Conservation (phyloP, 305 asterid genomes). For the Fraxinus angustifolia region DNA sequence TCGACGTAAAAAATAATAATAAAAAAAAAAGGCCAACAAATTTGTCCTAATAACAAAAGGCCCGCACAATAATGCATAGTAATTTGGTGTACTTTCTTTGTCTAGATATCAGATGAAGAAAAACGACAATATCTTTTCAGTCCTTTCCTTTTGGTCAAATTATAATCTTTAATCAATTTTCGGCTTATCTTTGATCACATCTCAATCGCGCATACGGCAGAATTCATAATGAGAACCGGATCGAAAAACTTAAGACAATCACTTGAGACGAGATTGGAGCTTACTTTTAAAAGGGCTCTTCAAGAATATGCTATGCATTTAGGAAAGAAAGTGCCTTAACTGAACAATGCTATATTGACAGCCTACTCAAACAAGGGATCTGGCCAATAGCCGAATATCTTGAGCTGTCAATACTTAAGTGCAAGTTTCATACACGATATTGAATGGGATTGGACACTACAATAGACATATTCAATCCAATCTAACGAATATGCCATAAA, state of each 20-base stretch:
- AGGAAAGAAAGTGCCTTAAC: background rate
- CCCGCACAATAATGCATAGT: constrained; percentile 45
- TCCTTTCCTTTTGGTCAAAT: constrained; percentile 5
- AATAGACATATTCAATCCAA: background rate
- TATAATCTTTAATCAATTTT: constrained; percentile 1
- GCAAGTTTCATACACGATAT: background rate
- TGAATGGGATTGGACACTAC: background rate
- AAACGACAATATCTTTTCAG: constrained; percentile 19
- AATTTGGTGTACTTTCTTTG: constrained; percentile 43
- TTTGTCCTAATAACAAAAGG: constrained; percentile 32
- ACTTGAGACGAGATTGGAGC: constrained; percentile 16
- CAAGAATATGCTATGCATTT: background rate
- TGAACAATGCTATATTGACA: background rate
- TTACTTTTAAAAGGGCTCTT: background rate
- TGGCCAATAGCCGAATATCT: background rate
- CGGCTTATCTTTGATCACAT: background rate
- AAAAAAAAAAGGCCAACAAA: background rate
- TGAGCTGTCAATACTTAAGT: background rate
- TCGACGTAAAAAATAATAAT: constrained; percentile 11
- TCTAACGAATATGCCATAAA: background rate
- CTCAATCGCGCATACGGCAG: background rate
- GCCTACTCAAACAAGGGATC: constrained; percentile 20
- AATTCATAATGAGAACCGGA: constrained; percentile 16
- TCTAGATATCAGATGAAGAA: constrained; percentile 26
- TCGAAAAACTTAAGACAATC: constrained; percentile 12